Base-by-base conservation (phyloP, 2,329 filamentous ascomycete genomes). In the Pseudogymnoascus sp. region DNA sequence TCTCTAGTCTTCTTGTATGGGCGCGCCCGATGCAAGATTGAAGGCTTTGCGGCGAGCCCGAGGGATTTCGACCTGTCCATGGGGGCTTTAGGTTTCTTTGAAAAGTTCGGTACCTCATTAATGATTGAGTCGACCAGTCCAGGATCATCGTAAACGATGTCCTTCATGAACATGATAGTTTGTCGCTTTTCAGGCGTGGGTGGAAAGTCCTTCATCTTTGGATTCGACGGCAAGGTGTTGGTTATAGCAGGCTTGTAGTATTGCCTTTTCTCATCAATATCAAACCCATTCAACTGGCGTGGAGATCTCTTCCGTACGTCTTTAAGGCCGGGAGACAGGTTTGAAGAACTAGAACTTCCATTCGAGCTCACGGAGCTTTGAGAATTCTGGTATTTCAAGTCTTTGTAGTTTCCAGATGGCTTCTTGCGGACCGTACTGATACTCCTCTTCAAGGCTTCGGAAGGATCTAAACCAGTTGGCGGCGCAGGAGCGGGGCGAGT, bases 111-210 rank as follows among this genome's bases (percentile, higher is more conserved):
- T 2, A 77, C 79, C 10, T 74, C 77, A 31, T 79, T 76, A 37
- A 84, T 78, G 65, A 85, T 82, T 23, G 76, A 77, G 62, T 79
- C 75, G 1, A 85, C 81, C 1, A 75, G 72, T 28, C 70, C 73
- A 0, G 83, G 81, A 64, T 86, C 76, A 63, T 85, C 76, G 66
- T 84, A 85, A 37, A 82, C 77, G 63, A 85, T 83, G 61, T 81
- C 77, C 65, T 84, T 85, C 61, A 85, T 73, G 63, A 84, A 79
- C 79, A 85, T 80, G 54, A 85, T 78, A 3, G 79, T 84, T 65
- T 80, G 78, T 23, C 80, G 74, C 62, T 74, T 77, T 63, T 69
- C 48, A 19, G 66, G 61, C 10, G 19, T 23, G 16, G 64, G 60
- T 34, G 68, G 64, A 6, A 57, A 57, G 6, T 34, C 6, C 4